A percentile compares a stretch with the other conserved stretches of the same genome.
Conservation (phyloP, 352 stramenopile genomes). For the Globisporangium spiculum region DNA sequence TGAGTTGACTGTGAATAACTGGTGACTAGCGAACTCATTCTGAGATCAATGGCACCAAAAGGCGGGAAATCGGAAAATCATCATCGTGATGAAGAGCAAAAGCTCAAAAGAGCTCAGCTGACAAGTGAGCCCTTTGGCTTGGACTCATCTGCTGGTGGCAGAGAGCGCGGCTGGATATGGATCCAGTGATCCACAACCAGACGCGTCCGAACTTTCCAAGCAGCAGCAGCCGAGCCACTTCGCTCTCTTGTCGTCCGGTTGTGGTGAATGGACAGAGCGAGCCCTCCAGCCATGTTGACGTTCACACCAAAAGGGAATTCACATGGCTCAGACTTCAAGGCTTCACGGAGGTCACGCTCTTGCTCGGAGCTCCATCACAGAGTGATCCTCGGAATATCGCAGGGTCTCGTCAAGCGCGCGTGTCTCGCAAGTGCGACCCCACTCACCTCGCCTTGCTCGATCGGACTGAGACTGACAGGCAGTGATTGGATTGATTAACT, state of each 20-base stretch:
- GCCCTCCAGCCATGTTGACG: neutral
- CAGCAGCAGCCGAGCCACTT: constrained; percentile 4
- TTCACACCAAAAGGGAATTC: neutral
- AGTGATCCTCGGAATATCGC: neutral
- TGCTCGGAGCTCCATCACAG: neutral
- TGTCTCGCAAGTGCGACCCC: neutral
- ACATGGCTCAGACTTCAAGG: constrained; percentile 1
- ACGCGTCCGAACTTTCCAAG: constrained; percentile 3
- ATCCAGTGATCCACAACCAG: neutral
- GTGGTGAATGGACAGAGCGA: neutral
- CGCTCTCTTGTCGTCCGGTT: constrained; percentile 4
- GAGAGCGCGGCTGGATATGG: neutral
- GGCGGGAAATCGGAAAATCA: neutral
- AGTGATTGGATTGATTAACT: neutral
- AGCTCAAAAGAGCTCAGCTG: neutral
- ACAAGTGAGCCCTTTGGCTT: neutral
- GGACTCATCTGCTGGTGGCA: neutral
- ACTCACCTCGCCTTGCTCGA: neutral
- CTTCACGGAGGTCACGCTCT: neutral
- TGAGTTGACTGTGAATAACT: neutral
- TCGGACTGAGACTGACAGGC: neutral
- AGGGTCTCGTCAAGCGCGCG: neutral
- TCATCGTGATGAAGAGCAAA: neutral
- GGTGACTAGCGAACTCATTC: neutral
- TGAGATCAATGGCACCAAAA: neutral